Percentiles rank a stretch among this genome's conserved stretches.
Evolutionary conservation across 2,329 filamentous ascomycete species (phyloP).

Genomic region (Davidsoniella virescens): DNA sequence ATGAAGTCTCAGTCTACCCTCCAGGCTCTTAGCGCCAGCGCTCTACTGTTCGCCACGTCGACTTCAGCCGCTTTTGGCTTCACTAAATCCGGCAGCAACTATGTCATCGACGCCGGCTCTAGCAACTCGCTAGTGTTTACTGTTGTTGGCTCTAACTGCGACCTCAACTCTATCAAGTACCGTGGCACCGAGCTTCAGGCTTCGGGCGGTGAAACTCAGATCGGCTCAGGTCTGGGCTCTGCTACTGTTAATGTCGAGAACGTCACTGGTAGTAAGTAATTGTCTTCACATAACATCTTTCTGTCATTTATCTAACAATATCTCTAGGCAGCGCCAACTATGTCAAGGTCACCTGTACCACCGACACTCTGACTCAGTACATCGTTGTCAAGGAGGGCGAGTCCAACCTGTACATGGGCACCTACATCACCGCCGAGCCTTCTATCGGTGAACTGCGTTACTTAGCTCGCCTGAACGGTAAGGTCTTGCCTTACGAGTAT

Average conservation of each 20-base stretch:
- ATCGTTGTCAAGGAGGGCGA: slow-evolving; percentile 45
- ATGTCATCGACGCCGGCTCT: slow-evolving; percentile 31
- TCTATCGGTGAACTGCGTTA: slow-evolving; percentile 44
- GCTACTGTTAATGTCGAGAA: slow-evolving; percentile 35
- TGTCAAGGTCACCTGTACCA: slow-evolving; percentile 45
- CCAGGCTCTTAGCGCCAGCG: slow-evolving; percentile 4
- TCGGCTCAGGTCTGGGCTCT: slow-evolving; percentile 41
- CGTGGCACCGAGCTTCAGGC: slow-evolving; percentile 44
- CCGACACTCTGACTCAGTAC: slow-evolving; percentile 47
- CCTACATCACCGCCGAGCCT: slow-evolving; percentile 42
- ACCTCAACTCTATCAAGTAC: slow-evolving; percentile 47
- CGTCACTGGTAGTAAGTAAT: slow-evolving; percentile 15
- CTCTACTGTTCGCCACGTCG: slow-evolving; percentile 15
- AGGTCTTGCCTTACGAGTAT: slow-evolving; percentile 33
- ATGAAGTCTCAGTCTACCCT: slow-evolving; percentile 8
- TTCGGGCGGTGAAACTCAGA: slow-evolving; percentile 33
- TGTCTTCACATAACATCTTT: neutral
- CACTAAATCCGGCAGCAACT: slow-evolving; percentile 25
- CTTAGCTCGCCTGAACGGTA: slow-evolving; percentile 41
- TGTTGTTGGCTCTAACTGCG: slow-evolving; percentile 37
- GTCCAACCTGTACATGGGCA: slow-evolving; percentile 43
- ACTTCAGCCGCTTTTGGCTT: slow-evolving; percentile 27
- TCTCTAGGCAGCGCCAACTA: slow-evolving; percentile 23
- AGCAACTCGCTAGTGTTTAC: slow-evolving; percentile 33
- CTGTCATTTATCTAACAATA: neutral